These are phyloP conservation scores for Vitis hybrid DNA, from an alignment of 177 flowering plant species.

Conservation along the genomic window DNA sequence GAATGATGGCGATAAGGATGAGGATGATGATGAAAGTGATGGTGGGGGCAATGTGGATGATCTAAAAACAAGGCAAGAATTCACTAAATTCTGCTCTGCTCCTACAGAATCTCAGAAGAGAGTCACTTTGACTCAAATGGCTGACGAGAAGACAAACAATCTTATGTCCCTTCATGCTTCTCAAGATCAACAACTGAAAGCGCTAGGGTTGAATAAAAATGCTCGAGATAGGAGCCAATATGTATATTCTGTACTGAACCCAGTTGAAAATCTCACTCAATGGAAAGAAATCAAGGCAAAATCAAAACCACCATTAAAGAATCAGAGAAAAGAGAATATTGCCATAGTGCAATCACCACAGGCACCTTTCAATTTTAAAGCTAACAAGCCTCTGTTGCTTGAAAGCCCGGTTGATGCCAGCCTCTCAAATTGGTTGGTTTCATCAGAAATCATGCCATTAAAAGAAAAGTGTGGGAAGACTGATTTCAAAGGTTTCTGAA, in stretches of 20 bases:
- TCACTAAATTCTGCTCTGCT: background rate
- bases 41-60: conserved; percentile 6
- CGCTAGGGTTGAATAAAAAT: background rate
- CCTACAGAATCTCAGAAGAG: background rate
- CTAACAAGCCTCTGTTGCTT: conserved; percentile 27
- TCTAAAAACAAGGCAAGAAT: conserved; percentile 8
- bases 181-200: background rate
- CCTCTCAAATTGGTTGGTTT: conserved; percentile 51
- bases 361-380: background rate
- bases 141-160: background rate
- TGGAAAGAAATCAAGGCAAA: conserved; percentile 47
- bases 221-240: conserved; percentile 21
- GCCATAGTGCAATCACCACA: conserved; percentile 10
- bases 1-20: conserved; percentile 8
- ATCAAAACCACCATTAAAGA: conserved; percentile 14
- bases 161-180: background rate
- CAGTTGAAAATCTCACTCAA: conserved; percentile 42
- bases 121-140: background rate
- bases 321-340: conserved; percentile 29
- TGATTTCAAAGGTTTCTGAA: background rate
- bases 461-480: background rate
- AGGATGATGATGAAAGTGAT: conserved; percentile 11
- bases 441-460: conserved; percentile 2
- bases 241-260: conserved; percentile 32
- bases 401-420: conserved; percentile 58